A percentile compares a stretch with the other conserved stretches of the same genome.
Evolutionary conservation across 1,284 basidiomycete species (phyloP).

Genomic region (Ceratobasidium sp.): DNA sequence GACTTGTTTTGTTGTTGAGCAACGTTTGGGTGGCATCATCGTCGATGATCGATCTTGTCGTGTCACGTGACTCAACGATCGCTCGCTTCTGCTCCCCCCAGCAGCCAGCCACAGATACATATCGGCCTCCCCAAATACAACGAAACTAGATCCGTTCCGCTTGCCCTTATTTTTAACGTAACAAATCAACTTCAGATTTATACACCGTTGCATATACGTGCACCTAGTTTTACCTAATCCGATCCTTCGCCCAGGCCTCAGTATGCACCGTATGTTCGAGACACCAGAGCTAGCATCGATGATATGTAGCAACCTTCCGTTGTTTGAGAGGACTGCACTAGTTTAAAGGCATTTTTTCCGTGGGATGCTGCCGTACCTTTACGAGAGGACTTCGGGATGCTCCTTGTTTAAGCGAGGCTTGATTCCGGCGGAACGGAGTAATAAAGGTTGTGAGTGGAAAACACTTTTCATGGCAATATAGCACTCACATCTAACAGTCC

Average conservation of each 20-base stretch:
- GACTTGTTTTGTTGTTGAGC: constrained; percentile 13
- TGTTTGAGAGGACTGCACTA: background rate
- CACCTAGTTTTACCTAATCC: no score
- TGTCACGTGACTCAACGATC: background rate
- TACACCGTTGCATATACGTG: no score
- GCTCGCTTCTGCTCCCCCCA: background rate
- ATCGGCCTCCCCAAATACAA: no score
- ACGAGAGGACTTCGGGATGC: background rate
- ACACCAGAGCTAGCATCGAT: background rate
- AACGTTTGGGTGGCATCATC: background rate
- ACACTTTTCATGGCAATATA: no score
- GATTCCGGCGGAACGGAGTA: no score
- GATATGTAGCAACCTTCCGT: background rate
- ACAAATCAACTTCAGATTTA: no score
- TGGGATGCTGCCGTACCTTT: background rate
- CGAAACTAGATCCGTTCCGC: no score
- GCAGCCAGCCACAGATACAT: no score
- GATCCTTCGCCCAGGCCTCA: background rate
- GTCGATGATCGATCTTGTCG: constrained; percentile 11
- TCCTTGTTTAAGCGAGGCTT: no score
- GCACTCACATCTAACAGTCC: background rate
- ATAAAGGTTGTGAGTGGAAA: no score
- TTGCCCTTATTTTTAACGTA: no score
- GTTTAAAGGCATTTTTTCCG: background rate
- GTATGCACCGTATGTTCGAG: background rate